Evolutionary conservation across 2,329 filamentous ascomycete species (phyloP).

Genomic region (Claviceps spartinae): DNA sequence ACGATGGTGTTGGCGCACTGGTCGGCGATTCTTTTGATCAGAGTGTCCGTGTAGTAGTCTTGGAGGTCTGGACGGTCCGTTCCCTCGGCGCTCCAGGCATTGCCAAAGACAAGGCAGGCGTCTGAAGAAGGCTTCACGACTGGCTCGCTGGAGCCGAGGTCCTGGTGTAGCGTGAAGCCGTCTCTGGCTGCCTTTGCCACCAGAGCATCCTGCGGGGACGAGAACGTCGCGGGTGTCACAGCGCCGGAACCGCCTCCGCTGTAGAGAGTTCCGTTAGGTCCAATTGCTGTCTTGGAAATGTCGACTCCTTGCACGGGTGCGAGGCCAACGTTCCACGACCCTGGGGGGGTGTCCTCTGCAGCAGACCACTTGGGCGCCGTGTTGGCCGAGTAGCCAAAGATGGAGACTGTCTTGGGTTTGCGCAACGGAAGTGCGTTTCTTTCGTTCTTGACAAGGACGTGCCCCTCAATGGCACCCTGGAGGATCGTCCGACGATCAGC

Average conservation of each 20-base stretch:
- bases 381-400: constrained; percentile 47
- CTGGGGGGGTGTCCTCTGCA: neutral
- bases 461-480: constrained; percentile 46
- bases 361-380: constrained; percentile 15
- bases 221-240: constrained; percentile 30
- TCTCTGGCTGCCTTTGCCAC: constrained; percentile 38
- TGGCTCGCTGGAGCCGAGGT: constrained; percentile 36
- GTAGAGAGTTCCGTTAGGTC: constrained; percentile 27
- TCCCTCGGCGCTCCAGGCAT: constrained; percentile 59
- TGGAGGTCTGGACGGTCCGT: constrained; percentile 46
- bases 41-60: constrained; percentile 50
- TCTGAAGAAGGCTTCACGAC: constrained; percentile 37
- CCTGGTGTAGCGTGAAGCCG: constrained; percentile 43
- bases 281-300: constrained; percentile 15
- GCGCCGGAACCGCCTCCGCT: constrained; percentile 34
- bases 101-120: constrained; percentile 54
- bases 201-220: constrained; percentile 41
- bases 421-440: constrained; percentile 40
- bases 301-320: neutral
- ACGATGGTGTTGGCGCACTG: constrained; percentile 50
- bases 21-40: constrained; percentile 43
- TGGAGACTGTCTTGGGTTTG: constrained; percentile 34
- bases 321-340: neutral
- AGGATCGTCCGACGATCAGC: constrained; percentile 27
- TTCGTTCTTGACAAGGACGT: constrained; percentile 49